Base-by-base conservation (phyloP, 495 filamentous ascomycete genomes). In the Schizothecium vesticola region DNA sequence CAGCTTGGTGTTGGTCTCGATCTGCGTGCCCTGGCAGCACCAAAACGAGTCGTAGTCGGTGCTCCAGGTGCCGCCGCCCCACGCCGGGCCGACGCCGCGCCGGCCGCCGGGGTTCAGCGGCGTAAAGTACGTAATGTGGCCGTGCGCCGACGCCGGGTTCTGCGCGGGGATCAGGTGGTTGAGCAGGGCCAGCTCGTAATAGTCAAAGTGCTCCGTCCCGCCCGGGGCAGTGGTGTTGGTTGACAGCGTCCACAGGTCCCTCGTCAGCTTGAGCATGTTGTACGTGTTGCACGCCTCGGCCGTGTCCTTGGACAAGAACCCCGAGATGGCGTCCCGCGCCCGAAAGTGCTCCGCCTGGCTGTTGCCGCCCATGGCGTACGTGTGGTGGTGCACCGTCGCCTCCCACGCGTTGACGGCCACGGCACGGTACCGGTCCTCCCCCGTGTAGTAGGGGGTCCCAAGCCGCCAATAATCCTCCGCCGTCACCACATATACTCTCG, bases 181-280 rank as follows among this genome's bases (percentile, higher is more conserved):
- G 21, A 80, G 59, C 25, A 80, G 67, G 4, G 78, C 74, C 1
- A 73, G 73, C 67, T 80, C 79, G 69, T 80, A 80, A 59, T 72
- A 80, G 71, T 80, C 79, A 64, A 80, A 79, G 67, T 80, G 78
- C 23, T 66, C 51, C 10, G 75, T 62, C 13, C 5, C 16, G 36
- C 16, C 19, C 13, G 29, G 19, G 25, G 10, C 51, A 0, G 29
- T 74, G n/a, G 63, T 69, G 43, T 61, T 67, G 3, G 77, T 73
- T 28, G 75, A 70, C 22, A 72, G 65, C 9, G 69, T 57, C 67
- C 69, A 80, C 21, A 80, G 71, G 28, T 80, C 79, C 13, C 79
- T 73, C 1, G 79, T 80, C n/a, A 80, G 68, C 65, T 78, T 79
- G 16, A 80, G 71, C 79, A 80, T 77, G 64, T 80, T 80, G 69